A percentile compares a stretch with the other conserved stretches of the same genome.
phyloP scores from a whole-genome alignment of 2,329 filamentous ascomycete genomes.

The Penicillium verrucosum region DNA sequence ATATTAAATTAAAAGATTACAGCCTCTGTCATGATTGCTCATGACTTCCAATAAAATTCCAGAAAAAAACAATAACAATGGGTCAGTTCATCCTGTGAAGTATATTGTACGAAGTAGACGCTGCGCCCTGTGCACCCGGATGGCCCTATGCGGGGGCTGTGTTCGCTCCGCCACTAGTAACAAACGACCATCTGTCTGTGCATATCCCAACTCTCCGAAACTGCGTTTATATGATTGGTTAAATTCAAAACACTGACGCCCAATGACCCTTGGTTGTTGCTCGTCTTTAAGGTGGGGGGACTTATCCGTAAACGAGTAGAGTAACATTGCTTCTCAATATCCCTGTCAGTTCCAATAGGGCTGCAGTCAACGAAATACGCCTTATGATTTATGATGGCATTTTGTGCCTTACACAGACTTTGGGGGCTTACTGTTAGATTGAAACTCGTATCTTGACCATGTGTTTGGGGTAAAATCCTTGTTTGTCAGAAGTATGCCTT shows the following conservation, averaged over 20 bases:
- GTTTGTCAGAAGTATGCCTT: slow-evolving; percentile 2
- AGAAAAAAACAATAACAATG: background rate
- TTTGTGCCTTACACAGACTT: background rate
- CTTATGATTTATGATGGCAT: background rate
- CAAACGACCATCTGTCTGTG: background rate
- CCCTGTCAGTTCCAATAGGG: background rate
- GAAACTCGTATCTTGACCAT: background rate
- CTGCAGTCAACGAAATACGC: background rate
- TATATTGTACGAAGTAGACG: background rate
- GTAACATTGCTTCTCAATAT: background rate
- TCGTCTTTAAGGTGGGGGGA: background rate
- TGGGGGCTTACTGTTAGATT: background rate
- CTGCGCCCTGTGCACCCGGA: background rate
- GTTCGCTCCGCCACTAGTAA: slow-evolving; percentile 1
- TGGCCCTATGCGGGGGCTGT: slow-evolving; percentile 2
- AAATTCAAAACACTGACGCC: background rate
- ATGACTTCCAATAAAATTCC: background rate
- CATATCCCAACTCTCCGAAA: background rate
- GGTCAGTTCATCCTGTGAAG: background rate
- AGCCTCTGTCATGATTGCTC: background rate
- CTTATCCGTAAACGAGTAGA: background rate
- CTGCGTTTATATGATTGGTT: background rate
- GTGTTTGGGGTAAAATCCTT: background rate
- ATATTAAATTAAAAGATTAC: background rate
- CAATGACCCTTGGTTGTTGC: background rate